These are phyloP conservation scores for Amauroascus verrucosus DNA, from an alignment of 2,329 filamentous ascomycete species.

Conservation along the genomic window DNA sequence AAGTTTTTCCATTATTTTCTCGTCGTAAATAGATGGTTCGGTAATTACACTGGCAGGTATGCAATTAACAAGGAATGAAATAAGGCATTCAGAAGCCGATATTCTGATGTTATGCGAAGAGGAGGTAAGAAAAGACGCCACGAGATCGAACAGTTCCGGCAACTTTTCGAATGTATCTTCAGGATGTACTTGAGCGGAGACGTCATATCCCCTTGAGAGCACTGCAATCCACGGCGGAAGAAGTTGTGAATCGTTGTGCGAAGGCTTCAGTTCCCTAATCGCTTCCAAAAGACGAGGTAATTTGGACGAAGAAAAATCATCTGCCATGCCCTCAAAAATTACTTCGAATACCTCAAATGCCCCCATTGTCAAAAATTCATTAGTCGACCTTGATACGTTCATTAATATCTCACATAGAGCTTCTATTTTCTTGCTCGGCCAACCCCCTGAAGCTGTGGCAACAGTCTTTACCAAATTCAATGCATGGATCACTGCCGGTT, in stretches of 20 bases:
- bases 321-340: conserved; percentile 84
- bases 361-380: conserved; percentile 92
- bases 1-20: conserved; percentile 76
- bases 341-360: conserved; percentile 96
- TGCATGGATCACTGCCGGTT: conserved; percentile 80
- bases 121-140: conserved; percentile 72
- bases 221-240: conserved; percentile 96
- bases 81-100: conserved; percentile 86
- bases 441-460: conserved; percentile 76
- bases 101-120: conserved; percentile 86
- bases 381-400: conserved; percentile 77
- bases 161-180: conserved; percentile 88
- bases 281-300: conserved; percentile 80
- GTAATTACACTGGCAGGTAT: conserved; percentile 72
- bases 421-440: conserved; percentile 95
- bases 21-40: conserved; percentile 84
- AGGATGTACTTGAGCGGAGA: conserved; percentile 76
- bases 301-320: conserved; percentile 79
- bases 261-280: conserved; percentile 82
- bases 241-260: conserved; percentile 85
- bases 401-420: conserved; percentile 79
- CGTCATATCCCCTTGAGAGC: conserved; percentile 85
- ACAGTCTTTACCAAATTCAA: conserved; percentile 87
- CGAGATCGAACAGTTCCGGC: conserved; percentile 70
- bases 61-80: conserved; percentile 86